Percentiles rank a stretch among this genome's conserved stretches.
Conservation (phyloP, 345 rosid species). For the Durio zibethinus region DNA sequence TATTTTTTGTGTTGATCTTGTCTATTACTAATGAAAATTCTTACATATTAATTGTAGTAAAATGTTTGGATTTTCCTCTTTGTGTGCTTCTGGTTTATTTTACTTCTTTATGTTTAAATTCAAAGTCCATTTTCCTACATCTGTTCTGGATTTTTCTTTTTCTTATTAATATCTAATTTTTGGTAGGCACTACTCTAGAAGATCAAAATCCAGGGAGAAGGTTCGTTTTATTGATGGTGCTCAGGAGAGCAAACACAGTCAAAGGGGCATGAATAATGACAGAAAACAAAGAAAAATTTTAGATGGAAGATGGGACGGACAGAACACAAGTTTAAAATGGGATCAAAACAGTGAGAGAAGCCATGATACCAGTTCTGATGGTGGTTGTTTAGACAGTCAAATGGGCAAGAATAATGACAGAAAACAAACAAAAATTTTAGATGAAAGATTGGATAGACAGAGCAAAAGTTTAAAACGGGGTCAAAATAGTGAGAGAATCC, state of each 20-base stretch:
- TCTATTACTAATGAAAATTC: background rate
- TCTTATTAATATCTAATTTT: constrained; percentile 16
- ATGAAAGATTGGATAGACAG: constrained; percentile 7
- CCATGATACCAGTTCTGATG: constrained; percentile 29
- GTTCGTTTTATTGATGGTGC: constrained; percentile 22
- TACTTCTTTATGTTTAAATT: background rate
- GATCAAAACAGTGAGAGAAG: constrained; percentile 24
- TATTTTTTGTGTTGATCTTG: constrained; percentile 13
- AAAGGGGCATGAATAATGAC: constrained; percentile 9
- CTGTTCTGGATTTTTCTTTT: background rate
- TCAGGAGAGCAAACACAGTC: constrained; percentile 14
- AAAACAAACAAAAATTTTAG: constrained; percentile 12
- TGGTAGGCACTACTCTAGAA: constrained; percentile 45
- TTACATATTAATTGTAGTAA: background rate
- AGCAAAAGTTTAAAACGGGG: constrained; percentile 16
- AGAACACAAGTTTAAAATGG: constrained; percentile 14
- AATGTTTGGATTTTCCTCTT: background rate
- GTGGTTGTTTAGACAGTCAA: background rate
- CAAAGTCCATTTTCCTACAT: background rate
- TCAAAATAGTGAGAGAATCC: constrained; percentile 26
- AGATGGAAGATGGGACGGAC: constrained; percentile 7
- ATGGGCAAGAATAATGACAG: constrained; percentile 9
- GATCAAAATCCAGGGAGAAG: constrained; percentile 47
- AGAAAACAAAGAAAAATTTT: constrained; percentile 9
- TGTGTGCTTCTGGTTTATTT: background rate